phyloP scores from a whole-genome alignment of 768 basidiomycete genomes.

The Lactifluus echinatus region DNA sequence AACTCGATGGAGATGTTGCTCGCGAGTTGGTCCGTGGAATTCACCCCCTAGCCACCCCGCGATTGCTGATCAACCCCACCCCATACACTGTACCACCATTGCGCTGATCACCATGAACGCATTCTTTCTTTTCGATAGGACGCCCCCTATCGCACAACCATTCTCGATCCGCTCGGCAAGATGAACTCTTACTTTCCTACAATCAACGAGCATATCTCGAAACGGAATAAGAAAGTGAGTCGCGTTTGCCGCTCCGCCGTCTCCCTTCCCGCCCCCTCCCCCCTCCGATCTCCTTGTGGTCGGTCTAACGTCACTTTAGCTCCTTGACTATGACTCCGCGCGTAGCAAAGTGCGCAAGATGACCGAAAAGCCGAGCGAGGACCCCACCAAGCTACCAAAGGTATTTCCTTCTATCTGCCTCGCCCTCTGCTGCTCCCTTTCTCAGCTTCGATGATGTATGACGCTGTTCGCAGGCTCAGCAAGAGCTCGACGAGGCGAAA shows the following conservation, averaged over 20 bases:
- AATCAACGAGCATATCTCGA: slow-evolving; percentile 87
- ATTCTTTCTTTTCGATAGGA: slow-evolving; percentile 44
- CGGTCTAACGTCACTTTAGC: slow-evolving; percentile 35
- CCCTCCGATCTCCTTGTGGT: slow-evolving; percentile 13
- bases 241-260: neutral
- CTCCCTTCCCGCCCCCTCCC: neutral
- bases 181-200: slow-evolving; percentile 93
- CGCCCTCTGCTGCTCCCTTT: neutral
- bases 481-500: slow-evolving; percentile 91
- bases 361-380: slow-evolving; percentile 88
- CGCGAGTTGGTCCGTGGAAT: slow-evolving; percentile 70
- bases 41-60: neutral
- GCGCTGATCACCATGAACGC: neutral
- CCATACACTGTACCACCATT: neutral
- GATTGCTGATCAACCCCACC: neutral
- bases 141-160: slow-evolving; percentile 86
- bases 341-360: slow-evolving; percentile 84
- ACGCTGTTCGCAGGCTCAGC: slow-evolving; percentile 60
- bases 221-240: slow-evolving; percentile 90
- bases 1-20: slow-evolving; percentile 77
- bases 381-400: slow-evolving; percentile 82
- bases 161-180: slow-evolving; percentile 92
- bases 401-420: slow-evolving; percentile 31
- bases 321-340: slow-evolving; percentile 92
- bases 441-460: neutral